Conservation (phyloP, 1,139 yeast genomes). For the Ogataea hybrid region DNA sequence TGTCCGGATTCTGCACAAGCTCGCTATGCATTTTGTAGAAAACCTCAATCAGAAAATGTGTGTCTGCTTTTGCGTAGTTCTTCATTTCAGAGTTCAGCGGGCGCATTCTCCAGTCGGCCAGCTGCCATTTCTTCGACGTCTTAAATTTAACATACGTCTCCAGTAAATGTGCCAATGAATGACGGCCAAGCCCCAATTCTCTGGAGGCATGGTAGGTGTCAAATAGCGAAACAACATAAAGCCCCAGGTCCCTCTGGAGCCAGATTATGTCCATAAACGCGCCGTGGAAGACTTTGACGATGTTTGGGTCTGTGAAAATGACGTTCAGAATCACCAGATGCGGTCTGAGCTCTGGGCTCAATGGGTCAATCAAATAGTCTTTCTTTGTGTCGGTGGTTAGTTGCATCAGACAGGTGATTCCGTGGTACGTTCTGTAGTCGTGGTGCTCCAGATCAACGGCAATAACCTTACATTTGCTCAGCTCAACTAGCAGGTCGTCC, state of each 20-base stretch:
- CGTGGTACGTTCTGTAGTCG: slow-evolving; percentile 85
- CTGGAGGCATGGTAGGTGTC: slow-evolving; percentile 93
- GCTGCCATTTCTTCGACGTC: slow-evolving; percentile 91
- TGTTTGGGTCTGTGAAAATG: slow-evolving; percentile 75
- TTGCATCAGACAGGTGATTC: slow-evolving; percentile 92
- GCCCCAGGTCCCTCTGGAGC: slow-evolving; percentile 94
- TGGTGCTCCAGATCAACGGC: slow-evolving; percentile 99
- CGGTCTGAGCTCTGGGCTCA: slow-evolving; percentile 70
- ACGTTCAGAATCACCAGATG: slow-evolving; percentile 66
- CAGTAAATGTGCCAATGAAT: slow-evolving; percentile 79
- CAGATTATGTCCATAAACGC: slow-evolving; percentile 96
- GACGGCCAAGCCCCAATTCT: slow-evolving; percentile 72
- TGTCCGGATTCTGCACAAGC: slow-evolving; percentile 39
- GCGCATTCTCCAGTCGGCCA: slow-evolving; percentile 95
- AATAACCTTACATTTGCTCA: slow-evolving; percentile 55
- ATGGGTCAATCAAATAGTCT: slow-evolving; percentile 44
- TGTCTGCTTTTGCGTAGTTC: slow-evolving; percentile 91
- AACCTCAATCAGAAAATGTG: slow-evolving; percentile 83
- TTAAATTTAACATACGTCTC: slow-evolving; percentile 80
- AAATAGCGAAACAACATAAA: slow-evolving; percentile 84
- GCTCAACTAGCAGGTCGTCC: slow-evolving; percentile 50
- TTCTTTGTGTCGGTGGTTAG: slow-evolving; percentile 58
- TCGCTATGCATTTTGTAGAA: slow-evolving; percentile 72
- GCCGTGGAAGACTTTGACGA: slow-evolving; percentile 91
- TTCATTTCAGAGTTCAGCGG: slow-evolving; percentile 78